Evolutionary conservation across 78 protist genomes (phyloP), one percentile per base, ranked within the genome.

Genomic region (Thecamonas trahens): DNA sequence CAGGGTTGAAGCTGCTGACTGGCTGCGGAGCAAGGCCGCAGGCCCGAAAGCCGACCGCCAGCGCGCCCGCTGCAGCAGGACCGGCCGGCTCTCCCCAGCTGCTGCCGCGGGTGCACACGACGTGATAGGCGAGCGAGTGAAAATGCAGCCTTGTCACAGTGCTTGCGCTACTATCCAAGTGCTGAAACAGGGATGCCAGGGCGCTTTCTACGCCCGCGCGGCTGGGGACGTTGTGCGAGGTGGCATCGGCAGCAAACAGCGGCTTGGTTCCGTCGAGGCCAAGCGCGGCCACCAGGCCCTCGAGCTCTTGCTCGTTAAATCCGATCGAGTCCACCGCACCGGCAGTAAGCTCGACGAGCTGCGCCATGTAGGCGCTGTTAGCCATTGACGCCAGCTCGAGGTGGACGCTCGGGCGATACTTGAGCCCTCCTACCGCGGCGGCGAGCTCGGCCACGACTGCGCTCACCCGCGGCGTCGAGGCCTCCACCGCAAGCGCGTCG

Each of bases 221-320:
- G 55, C 7, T 49, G 17, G 26, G 55, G 28, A 20, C 28, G 18
- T 49, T 11, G 17, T 3, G 29, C 6, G 7, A 49, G 26, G 13
- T 24, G 18, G 55, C 7, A 24, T 49, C 28, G 55, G 55, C 55
- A 9, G 28, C 3, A 20, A 9, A 14, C 55, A 49, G 55, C 55
- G 55, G 55, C 29, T 49, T 11, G 28, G 24, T 49, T 11, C 8
- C 28, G 28, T 3, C 26, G 26, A 49, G 26, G 26, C 55, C 18
- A 17, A 34, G 26, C 22, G 24, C n/a, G 44, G 40, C 17, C 14
- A 8, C 42, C 20, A 22, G 28, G 22, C 13, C 17, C 32, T 6
- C 20, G 13, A 57, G 32, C 32, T 57, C 62, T 9, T 57, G 62
- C 62, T 57, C 62, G 40, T 57, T 57, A 26, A 57, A 42, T 42